These are phyloP conservation scores for Acrocalymma vagum DNA, from an alignment of 2,329 filamentous ascomycete genomes.

Conservation along the genomic window DNA sequence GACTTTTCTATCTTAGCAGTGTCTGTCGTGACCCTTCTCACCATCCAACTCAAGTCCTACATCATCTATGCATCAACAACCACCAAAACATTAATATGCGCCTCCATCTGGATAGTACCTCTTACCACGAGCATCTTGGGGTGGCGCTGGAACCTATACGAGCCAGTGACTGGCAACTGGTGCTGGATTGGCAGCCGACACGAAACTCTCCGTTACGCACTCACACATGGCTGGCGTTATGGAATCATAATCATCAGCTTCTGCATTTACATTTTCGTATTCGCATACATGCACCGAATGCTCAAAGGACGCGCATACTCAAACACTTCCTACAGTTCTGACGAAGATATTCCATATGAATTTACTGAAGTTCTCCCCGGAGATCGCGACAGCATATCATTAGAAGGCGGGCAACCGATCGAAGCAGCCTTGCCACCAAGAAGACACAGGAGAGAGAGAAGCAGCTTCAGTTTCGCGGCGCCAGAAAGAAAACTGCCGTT, in stretches of 20 bases:
- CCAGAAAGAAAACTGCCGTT: too few species aligned
- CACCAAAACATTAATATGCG: conserved; percentile 45
- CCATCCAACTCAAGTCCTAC: conserved; percentile 47
- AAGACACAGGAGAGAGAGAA: too few species aligned
- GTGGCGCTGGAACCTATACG: conserved; percentile 15
- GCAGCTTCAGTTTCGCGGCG: too few species aligned
- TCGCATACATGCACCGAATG: conserved; percentile 34
- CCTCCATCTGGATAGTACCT: conserved; percentile 52
- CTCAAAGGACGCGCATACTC: too few species aligned
- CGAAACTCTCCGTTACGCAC: conserved; percentile 51
- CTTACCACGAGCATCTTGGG: conserved; percentile 44
- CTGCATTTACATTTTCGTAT: conserved; percentile 53
- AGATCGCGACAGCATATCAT: too few species aligned
- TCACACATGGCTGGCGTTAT: conserved; percentile 57
- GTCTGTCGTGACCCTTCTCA: conserved; percentile 53
- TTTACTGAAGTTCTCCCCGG: too few species aligned
- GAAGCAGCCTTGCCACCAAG: too few species aligned
- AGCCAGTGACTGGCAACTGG: conserved; percentile 56
- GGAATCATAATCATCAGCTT: conserved; percentile 52
- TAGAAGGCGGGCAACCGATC: too few species aligned
- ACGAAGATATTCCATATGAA: too few species aligned
- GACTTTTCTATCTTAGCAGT: conserved; percentile 57
- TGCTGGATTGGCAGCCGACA: conserved; percentile 54
- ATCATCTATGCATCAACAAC: conserved; percentile 38
- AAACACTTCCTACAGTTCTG: too few species aligned